Base-by-base conservation (phyloP, 2,329 filamentous ascomycete species). In the Dryadomyces sulphureus region DNA sequence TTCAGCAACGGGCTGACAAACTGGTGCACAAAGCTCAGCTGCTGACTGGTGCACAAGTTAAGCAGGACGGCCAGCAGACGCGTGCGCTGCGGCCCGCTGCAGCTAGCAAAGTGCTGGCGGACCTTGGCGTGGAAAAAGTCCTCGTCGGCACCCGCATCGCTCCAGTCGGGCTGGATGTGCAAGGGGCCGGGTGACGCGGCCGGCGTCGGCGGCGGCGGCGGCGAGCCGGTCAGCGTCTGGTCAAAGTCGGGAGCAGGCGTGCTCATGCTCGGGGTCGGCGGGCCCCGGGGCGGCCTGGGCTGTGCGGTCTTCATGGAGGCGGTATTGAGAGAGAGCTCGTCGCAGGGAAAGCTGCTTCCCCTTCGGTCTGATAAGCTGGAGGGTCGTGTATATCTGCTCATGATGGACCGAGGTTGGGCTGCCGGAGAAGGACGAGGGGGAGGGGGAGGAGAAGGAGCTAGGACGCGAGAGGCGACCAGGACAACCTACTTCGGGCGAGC, bases 1-100 rank as follows among this genome's bases (percentile, higher is more conserved):
- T 95, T 95, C 52, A 98, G 66, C 51, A 93, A 68, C 24, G 92
- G 92, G 60, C 87, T 90, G 54, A 98, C 90, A 63, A 94, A 94
- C 60, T 93, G 87, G 55, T 93, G 87, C 19, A 98, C 89, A 60
- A 95, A 96, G 63, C 88, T 94, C 54, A 98, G 71, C 62, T 94
- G 84, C 58, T 93, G 88, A 56, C 86, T 95, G 55, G 93, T 93
- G 67, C 92, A 98, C 55, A 94, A 75, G 57, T 94, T 94, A 53
- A 98, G 69, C 48, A 98, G 69, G 59, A 94, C 89, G 43, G 86
- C 86, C 49, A 98, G 68, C 56, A 94, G 77, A 35, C 84, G 76
- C 56, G 88, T 84, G 48, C 85, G 78, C 62, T 90, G 84, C 1
- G 79, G 75, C 21, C 81, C 76, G 48, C 79, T 82, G 61, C 87